Conservation (phyloP, 2,329 filamentous ascomycete species). For the Colletotrichum scovillei region DNA sequence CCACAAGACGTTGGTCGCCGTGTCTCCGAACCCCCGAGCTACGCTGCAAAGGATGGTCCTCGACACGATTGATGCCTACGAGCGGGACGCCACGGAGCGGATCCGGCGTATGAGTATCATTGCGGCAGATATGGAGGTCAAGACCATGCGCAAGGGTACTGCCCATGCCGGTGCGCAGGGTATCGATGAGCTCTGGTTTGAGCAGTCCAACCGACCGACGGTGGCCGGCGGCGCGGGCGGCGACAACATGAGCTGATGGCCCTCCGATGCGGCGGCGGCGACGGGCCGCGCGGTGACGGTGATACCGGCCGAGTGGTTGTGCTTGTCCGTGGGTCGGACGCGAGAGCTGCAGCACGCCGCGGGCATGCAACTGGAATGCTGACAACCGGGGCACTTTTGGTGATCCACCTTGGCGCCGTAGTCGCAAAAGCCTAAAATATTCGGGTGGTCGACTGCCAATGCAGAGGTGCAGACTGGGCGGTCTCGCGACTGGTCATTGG, state of each 20-base stretch:
- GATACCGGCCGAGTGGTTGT: conserved; percentile 26
- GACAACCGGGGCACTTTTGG: conserved; percentile 28
- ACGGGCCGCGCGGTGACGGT: not conserved
- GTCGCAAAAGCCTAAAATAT: conserved; percentile 28
- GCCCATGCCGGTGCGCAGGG: conserved; percentile 5
- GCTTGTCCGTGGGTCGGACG: conserved; percentile 27
- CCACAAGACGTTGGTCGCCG: conserved; percentile 78
- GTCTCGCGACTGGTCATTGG: conserved; percentile 24
- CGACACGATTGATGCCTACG: conserved; percentile 75
- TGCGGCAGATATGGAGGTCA: conserved; percentile 80
- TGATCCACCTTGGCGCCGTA: conserved; percentile 26
- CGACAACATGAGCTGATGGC: conserved; percentile 28
- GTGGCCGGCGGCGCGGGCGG: conserved; percentile 23
- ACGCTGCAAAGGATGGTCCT: conserved; percentile 79
- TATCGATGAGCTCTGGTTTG: conserved; percentile 49
- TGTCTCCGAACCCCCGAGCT: conserved; percentile 72
- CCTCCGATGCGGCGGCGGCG: conserved; percentile 5
- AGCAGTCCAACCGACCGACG: conserved; percentile 39
- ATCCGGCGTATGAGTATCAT: conserved; percentile 82
- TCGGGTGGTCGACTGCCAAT: conserved; percentile 18
- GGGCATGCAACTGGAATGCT: not conserved
- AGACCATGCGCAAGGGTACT: conserved; percentile 41
- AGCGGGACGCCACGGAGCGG: conserved; percentile 79
- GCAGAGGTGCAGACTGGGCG: conserved; percentile 19
- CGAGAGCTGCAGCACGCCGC: conserved; percentile 8